Evolutionary conservation across 306 rosid species (phyloP).

Genomic region (Rubus parviflorus): DNA sequence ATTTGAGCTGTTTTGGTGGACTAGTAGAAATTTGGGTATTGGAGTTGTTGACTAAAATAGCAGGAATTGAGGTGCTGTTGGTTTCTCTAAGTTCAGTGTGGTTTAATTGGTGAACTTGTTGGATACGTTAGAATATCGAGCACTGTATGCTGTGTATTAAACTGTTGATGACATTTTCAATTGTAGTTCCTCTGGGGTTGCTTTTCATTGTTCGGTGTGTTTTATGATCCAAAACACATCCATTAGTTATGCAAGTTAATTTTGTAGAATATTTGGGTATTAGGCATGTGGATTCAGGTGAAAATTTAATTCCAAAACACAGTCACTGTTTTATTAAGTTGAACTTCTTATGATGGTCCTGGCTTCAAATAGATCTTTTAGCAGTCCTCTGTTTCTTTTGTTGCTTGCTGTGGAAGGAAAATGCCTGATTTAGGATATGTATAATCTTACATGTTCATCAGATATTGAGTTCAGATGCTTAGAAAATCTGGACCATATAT

Average conservation of each 20-base stretch:
- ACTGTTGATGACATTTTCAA: background rate
- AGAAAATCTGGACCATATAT: background rate
- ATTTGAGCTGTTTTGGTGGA: background rate
- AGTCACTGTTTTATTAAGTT: background rate
- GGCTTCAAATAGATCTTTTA: background rate
- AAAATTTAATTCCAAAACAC: too few species aligned
- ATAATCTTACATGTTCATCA: background rate
- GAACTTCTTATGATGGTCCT: background rate
- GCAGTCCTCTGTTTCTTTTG: background rate
- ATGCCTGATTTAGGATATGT: background rate
- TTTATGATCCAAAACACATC: background rate
- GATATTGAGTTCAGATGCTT: background rate
- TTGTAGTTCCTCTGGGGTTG: background rate
- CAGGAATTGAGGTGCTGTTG: background rate
- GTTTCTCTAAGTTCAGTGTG: background rate
- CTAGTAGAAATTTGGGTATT: background rate
- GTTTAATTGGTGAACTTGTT: background rate
- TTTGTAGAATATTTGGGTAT: background rate
- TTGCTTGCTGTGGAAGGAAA: background rate
- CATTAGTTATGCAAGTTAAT: background rate
- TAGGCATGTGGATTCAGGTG: background rate
- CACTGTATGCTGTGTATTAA: background rate
- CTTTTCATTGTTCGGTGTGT: background rate
- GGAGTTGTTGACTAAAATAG: background rate
- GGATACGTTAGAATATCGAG: background rate